Base-by-base conservation (phyloP, 2,329 filamentous ascomycete genomes). In the Lachnellula hyalina region DNA sequence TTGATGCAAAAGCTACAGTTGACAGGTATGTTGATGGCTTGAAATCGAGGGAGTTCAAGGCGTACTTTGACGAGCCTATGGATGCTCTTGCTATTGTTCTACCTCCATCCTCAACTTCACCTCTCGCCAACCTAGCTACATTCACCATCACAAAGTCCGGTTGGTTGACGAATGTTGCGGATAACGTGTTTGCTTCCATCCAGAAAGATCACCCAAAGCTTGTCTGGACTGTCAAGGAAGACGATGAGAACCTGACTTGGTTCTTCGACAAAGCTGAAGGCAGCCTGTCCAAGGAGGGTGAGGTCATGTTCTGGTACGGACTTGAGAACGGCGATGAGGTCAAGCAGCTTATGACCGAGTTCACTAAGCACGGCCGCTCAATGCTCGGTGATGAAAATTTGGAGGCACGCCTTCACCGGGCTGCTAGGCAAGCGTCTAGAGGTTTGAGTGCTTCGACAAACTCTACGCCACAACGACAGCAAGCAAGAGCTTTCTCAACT, bases 251-350 rank as follows among this genome's bases (percentile, higher is more conserved):
- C 71, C 78, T 97, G 65, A 92, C 90, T 11, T 97, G 93, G 94
- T 96, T 97, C 78, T 95, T 96, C 64, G 92, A 96, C 73, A 96
- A 96, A 79, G 88, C 93, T 9, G 91, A 96, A 64, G 93, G 94
- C 54, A 96, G 90, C 72, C 82, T 96, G 65, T 90, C 87, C 59
- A 84, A 86, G 53, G 85, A 90, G 63, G 90, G 90, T 55, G 90
- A 92, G 68, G 90, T 96, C 40, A 85, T 97, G 68, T 97, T 97
- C 79, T 97, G 93, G 89, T 96, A 95, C 71, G 68, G 68, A 47
- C 84, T 94, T 55, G 88, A 94, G 62, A 85, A 85, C 52, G 84
- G 86, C 34, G 85, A 90, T 50, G 89, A 96, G 70, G 87, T 96
- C 21, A 85, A 86, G 64, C 81, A 89, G 61, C 79, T 96, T 62